These are phyloP conservation scores for Pelomyxa schiedti DNA, from an alignment of 78 protist genomes.

Conservation along the genomic window DNA sequence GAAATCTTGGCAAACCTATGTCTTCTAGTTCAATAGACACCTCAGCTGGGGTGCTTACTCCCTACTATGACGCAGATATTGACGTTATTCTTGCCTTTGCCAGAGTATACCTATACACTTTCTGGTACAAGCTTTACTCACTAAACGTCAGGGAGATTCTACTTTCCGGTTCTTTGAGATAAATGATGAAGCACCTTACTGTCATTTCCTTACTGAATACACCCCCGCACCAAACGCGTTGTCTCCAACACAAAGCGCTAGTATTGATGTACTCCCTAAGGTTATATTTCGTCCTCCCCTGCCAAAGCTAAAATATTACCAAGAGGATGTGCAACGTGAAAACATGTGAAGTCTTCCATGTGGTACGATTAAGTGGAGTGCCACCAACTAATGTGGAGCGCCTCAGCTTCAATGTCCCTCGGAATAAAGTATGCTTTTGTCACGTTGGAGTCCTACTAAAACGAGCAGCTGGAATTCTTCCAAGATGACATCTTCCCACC, in stretches of 20 bases:
- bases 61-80: slow-evolving; percentile 64
- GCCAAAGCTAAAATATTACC: too few relatives aligned
- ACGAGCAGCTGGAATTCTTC: slow-evolving; percentile 50
- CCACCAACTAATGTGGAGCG: slow-evolving; percentile 38
- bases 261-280: slow-evolving; percentile 48
- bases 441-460: not conserved
- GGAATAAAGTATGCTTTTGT: slow-evolving; percentile 11
- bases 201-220: slow-evolving; percentile 41
- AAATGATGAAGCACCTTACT: slow-evolving; percentile 47
- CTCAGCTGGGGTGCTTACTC: slow-evolving; percentile 50
- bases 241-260: slow-evolving; percentile 25
- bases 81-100: slow-evolving; percentile 59
- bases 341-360: slow-evolving; percentile 48
- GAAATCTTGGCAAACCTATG: slow-evolving; percentile 12
- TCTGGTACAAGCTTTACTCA: too few relatives aligned
- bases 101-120: slow-evolving; percentile 8
- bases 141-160: slow-evolving; percentile 48
- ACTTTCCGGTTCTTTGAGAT: slow-evolving; percentile 57
- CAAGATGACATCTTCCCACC: slow-evolving; percentile 67
- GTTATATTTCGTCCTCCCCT: too few relatives aligned
- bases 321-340: slow-evolving; percentile 36
- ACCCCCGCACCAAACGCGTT: too few relatives aligned
- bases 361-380: slow-evolving; percentile 25
- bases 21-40: slow-evolving; percentile 12
- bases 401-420: slow-evolving; percentile 57